These are phyloP conservation scores for Mortierella sp. DNA, from an alignment of 371 early-diverging fungal genomes.

Conservation along the genomic window DNA sequence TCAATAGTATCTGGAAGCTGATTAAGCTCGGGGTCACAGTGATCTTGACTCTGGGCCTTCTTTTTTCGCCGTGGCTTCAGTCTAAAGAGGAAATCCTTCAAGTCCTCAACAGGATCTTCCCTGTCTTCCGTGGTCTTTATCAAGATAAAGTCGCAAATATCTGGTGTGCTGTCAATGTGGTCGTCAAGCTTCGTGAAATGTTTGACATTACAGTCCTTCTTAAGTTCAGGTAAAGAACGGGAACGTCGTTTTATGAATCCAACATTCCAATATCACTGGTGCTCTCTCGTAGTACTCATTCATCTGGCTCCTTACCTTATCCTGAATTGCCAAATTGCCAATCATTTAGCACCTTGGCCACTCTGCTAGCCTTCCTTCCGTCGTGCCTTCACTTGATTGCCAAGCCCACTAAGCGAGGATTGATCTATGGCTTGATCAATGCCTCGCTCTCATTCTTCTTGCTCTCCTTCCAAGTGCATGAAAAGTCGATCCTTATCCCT, in stretches of 20 bases:
- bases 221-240: slow-evolving; percentile 66
- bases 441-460: slow-evolving; percentile 90
- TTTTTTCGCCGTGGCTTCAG: slow-evolving; percentile 77
- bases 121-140: slow-evolving; percentile 92
- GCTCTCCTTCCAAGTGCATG: slow-evolving; percentile 97
- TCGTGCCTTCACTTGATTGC: slow-evolving; percentile 68
- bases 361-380: slow-evolving; percentile 76
- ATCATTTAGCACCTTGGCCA: slow-evolving; percentile 77
- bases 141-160: slow-evolving; percentile 98
- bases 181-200: slow-evolving; percentile 81
- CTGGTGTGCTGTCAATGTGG: slow-evolving; percentile 93
- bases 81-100: slow-evolving; percentile 77
- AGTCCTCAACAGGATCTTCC: slow-evolving; percentile 87
- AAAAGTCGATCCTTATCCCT: slow-evolving; percentile 93
- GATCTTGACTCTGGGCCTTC: slow-evolving; percentile 68
- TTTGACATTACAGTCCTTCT: slow-evolving; percentile 71
- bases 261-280: no score
- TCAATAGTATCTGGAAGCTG: slow-evolving; percentile 52
- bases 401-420: slow-evolving; percentile 59
- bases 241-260: neutral
- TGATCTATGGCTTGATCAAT: slow-evolving; percentile 77
- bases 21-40: slow-evolving; percentile 80
- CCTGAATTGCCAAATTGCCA: no score
- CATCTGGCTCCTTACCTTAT: no score
- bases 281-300: no score